Evolutionary conservation across 352 stramenopile species (phyloP).

Genomic region (Pythium phragmitis): DNA sequence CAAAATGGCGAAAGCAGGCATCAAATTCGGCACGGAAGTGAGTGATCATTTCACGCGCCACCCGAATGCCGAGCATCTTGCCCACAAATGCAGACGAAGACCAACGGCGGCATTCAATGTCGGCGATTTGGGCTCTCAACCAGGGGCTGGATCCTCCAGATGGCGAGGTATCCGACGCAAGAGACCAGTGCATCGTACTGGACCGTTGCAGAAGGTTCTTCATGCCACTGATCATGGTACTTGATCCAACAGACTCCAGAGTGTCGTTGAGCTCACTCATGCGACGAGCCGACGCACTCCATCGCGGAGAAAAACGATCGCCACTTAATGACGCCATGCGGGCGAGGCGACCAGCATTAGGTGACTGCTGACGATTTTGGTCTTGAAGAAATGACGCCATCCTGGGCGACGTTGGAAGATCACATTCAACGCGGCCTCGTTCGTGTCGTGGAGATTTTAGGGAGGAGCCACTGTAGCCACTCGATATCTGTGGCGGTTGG

Average conservation of each 20-base stretch:
- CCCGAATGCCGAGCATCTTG: constrained; percentile 84
- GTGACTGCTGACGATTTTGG: constrained; percentile 5
- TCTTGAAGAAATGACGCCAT: constrained; percentile 24
- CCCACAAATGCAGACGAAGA: constrained; percentile 84
- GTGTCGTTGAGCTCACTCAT: constrained; percentile 59
- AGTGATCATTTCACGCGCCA: constrained; percentile 84
- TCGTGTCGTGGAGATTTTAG: neutral
- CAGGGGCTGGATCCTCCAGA: constrained; percentile 36
- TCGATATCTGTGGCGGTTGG: neutral
- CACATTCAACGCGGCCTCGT: neutral
- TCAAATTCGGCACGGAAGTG: constrained; percentile 73
- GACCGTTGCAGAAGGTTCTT: constrained; percentile 35
- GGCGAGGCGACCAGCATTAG: neutral
- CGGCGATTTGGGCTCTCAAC: constrained; percentile 80
- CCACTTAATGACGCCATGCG: constrained; percentile 20
- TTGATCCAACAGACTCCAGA: constrained; percentile 21
- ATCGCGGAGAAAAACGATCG: constrained; percentile 17
- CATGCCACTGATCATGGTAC: constrained; percentile 25
- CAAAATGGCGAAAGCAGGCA: constrained; percentile 38
- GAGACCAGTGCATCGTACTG: constrained; percentile 48
- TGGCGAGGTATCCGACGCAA: constrained; percentile 36
- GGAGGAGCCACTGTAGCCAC: neutral
- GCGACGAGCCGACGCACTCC: constrained; percentile 43
- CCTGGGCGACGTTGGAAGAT: constrained; percentile 26
- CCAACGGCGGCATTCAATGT: constrained; percentile 84